Percentiles rank a stretch among this genome's conserved stretches.
Evolutionary conservation across 257 asterid species (phyloP).

Genomic region (Solanum pinnatisectum): DNA sequence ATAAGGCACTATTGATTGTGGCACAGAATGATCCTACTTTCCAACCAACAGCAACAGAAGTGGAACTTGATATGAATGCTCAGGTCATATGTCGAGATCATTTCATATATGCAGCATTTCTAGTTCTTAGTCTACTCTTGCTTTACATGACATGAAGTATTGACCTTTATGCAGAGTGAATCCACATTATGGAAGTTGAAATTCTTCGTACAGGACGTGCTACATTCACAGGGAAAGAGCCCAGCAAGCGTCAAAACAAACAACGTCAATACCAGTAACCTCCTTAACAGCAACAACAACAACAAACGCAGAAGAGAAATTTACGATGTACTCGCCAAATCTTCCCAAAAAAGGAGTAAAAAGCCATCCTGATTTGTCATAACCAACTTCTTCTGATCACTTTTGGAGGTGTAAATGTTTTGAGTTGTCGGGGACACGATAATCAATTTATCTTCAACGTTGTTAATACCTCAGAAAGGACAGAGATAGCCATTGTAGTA

Average conservation of each 20-base stretch:
- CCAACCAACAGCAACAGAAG: slow-evolving; percentile 45
- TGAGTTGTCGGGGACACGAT: not conserved
- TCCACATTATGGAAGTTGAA: slow-evolving; percentile 76
- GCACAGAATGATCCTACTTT: slow-evolving; percentile 56
- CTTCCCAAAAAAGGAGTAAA: slow-evolving; percentile 46
- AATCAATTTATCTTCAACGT: not conserved
- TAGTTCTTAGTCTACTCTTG: not conserved
- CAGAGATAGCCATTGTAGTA: not conserved
- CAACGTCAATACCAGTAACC: slow-evolving; percentile 23
- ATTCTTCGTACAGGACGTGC: slow-evolving; percentile 57
- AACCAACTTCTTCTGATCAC: not conserved
- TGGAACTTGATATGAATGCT: slow-evolving; percentile 67
- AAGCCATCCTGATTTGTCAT: slow-evolving; percentile 10
- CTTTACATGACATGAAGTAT: not conserved
- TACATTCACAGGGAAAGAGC: slow-evolving; percentile 46
- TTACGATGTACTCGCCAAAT: slow-evolving; percentile 28
- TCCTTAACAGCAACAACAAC: slow-evolving; percentile 22
- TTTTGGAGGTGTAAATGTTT: not conserved
- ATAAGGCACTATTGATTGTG: slow-evolving; percentile 61
- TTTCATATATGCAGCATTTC: not conserved
- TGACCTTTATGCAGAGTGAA: slow-evolving; percentile 49
- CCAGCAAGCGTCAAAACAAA: slow-evolving; percentile 24
- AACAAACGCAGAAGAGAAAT: slow-evolving; percentile 51
- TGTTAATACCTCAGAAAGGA: not conserved
- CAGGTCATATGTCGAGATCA: slow-evolving; percentile 37